Conservation (phyloP, 768 basidiomycete species). For the Lyophyllum semitale region DNA sequence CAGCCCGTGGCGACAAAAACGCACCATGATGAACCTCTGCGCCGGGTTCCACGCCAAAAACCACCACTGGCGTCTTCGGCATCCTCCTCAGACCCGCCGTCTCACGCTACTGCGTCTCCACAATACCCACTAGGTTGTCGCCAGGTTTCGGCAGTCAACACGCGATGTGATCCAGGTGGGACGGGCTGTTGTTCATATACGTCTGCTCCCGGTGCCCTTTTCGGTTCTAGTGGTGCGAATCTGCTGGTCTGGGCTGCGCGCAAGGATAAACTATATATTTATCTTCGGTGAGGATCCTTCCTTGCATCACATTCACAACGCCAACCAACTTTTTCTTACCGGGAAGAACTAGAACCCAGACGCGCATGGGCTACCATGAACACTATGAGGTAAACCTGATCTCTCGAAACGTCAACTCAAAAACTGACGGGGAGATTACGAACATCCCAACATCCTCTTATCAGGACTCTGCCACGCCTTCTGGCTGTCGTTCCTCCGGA, state of each 20-base stretch:
- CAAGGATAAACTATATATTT: slow-evolving; percentile 91
- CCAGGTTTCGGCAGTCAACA: slow-evolving; percentile 59
- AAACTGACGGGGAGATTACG: too few relatives aligned
- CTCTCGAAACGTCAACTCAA: too few relatives aligned
- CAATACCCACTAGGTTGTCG: too few relatives aligned
- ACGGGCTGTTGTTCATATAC: slow-evolving; percentile 77
- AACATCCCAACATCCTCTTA: slow-evolving; percentile 80
- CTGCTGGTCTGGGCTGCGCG: slow-evolving; percentile 71
- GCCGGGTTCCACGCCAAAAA: slow-evolving; percentile 49
- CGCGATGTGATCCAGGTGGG: slow-evolving; percentile 66
- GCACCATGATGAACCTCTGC: slow-evolving; percentile 68
- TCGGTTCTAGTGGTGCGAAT: slow-evolving; percentile 79
- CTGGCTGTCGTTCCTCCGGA: slow-evolving; percentile 76
- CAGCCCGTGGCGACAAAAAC: slow-evolving; percentile 71
- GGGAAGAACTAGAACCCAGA: slow-evolving; percentile 68
- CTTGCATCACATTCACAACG: slow-evolving; percentile 10
- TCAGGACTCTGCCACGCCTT: slow-evolving; percentile 76
- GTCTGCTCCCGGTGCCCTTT: slow-evolving; percentile 76
- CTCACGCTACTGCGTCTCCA: slow-evolving; percentile 52
- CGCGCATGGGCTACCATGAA: slow-evolving; percentile 75
- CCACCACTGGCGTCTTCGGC: slow-evolving; percentile 78
- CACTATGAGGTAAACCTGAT: slow-evolving; percentile 56
- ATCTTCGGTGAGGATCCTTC: slow-evolving; percentile 69
- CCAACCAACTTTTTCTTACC: not conserved
- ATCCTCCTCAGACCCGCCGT: slow-evolving; percentile 70